Conservation (phyloP, 2,329 filamentous ascomycete genomes). For the Aspergillus udagawae region DNA sequence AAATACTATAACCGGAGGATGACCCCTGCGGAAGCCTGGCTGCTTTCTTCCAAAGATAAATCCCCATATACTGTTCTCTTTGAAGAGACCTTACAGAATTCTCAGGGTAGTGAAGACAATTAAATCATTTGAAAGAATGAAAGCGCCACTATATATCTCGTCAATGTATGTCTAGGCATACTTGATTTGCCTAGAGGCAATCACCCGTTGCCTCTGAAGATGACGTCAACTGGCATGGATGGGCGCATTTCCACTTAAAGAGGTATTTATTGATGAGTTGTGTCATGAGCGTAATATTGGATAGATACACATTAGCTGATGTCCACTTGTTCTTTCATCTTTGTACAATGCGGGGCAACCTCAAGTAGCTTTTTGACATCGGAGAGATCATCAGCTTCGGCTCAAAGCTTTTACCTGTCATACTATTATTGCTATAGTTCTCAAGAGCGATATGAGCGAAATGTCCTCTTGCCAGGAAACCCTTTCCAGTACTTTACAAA, state of each 20-base stretch:
- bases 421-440: not conserved
- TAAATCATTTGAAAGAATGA: not conserved
- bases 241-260: too few relatives aligned
- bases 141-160: not conserved
- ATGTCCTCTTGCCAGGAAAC: not conserved
- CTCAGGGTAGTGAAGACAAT: too few relatives aligned
- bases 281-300: not conserved
- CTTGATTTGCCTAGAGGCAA: not conserved
- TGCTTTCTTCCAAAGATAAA: too few relatives aligned
- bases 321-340: too few relatives aligned
- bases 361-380: not conserved
- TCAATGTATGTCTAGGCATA: not conserved
- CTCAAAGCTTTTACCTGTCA: not conserved
- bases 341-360: not conserved
- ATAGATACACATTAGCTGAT: not conserved
- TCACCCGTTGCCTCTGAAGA: not conserved
- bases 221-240: not conserved
- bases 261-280: not conserved
- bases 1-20: too few relatives aligned
- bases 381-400: not conserved
- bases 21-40: too few relatives aligned
- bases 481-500: not conserved
- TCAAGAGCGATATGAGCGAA: not conserved
- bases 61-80: too few relatives aligned
- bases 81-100: too few relatives aligned